Percentiles rank a stretch among this genome's conserved stretches.
Evolutionary conservation across 352 stramenopile species (phyloP).

Genomic region (Phytophthora idaei): DNA sequence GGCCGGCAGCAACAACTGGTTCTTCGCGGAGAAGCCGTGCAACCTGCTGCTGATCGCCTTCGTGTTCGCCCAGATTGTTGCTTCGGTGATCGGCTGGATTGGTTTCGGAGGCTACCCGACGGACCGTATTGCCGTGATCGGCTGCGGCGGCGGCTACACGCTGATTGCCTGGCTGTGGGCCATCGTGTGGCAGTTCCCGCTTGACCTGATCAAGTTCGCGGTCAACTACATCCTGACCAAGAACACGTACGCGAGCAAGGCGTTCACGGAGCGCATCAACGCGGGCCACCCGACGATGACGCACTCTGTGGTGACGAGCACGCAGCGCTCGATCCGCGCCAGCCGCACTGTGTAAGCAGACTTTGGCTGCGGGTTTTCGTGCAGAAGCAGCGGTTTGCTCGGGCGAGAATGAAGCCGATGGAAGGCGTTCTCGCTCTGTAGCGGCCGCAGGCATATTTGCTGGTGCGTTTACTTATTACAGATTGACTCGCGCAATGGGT

Average conservation of each 20-base stretch:
- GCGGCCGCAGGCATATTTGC: conserved; percentile 5
- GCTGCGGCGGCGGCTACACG: conserved; percentile 65
- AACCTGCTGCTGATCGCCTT: conserved; percentile 72
- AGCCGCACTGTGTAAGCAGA: conserved; percentile 63
- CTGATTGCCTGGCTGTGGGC: conserved; percentile 72
- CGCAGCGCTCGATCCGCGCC: conserved; percentile 69
- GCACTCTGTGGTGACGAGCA: conserved; percentile 63
- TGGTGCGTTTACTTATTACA: not conserved
- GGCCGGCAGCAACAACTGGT: conserved; percentile 78
- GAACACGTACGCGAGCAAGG: conserved; percentile 31
- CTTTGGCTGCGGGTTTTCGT: conserved; percentile 1
- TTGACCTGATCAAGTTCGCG: conserved; percentile 76
- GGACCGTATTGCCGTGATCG: conserved; percentile 69
- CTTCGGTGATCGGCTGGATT: conserved; percentile 68
- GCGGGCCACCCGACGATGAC: conserved; percentile 69
- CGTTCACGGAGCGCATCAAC: conserved; percentile 81
- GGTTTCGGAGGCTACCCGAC: conserved; percentile 72
- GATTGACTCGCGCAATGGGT: conserved; percentile 2
- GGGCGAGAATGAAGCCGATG: conserved; percentile 17
- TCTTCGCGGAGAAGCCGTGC: conserved; percentile 69
- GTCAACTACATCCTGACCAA: conserved; percentile 62
- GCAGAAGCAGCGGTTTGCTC: conserved; percentile 11
- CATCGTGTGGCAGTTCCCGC: conserved; percentile 75
- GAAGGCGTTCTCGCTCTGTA: conserved; percentile 18
- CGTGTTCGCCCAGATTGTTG: conserved; percentile 70